A percentile compares a stretch with the other conserved stretches of the same genome.
Evolutionary conservation across 345 rosid genomes (phyloP).

Genomic region (Populus deltoides): DNA sequence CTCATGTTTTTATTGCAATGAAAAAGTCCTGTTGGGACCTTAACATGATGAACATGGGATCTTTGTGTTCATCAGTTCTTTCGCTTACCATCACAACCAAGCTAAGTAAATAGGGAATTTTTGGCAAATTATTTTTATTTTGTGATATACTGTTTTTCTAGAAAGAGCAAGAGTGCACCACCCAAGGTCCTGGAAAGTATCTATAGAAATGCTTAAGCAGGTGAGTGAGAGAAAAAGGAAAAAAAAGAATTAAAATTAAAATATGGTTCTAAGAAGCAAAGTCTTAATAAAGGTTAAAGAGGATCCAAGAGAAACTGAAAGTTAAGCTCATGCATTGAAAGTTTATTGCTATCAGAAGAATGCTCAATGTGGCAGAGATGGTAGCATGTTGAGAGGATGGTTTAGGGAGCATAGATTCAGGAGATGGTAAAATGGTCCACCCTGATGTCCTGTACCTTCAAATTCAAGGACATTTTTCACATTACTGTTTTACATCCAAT

Average conservation of each 20-base stretch:
- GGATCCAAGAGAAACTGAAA: background rate
- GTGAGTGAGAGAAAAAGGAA: background rate
- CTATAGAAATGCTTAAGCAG: background rate
- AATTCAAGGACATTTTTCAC: background rate
- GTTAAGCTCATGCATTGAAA: background rate
- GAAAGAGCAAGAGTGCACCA: background rate
- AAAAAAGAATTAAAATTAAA: background rate
- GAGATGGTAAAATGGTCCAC: background rate
- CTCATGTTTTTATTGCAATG: too few species aligned
- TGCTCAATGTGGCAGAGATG: background rate
- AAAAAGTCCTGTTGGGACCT: background rate
- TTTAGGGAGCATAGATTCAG: background rate
- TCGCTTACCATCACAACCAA: background rate
- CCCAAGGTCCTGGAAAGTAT: background rate
- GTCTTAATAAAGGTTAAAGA: background rate
- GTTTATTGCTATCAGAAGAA: background rate
- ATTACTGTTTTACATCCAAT: background rate
- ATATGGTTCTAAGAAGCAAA: background rate
- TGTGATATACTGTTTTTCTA: background rate
- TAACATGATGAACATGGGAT: background rate
- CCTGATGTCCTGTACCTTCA: background rate
- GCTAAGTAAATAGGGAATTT: background rate
- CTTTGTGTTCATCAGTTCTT: background rate
- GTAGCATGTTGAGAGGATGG: background rate
- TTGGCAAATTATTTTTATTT: background rate